phyloP scores from a whole-genome alignment of 139 green algal species.

The Desmodesmus armatus region DNA sequence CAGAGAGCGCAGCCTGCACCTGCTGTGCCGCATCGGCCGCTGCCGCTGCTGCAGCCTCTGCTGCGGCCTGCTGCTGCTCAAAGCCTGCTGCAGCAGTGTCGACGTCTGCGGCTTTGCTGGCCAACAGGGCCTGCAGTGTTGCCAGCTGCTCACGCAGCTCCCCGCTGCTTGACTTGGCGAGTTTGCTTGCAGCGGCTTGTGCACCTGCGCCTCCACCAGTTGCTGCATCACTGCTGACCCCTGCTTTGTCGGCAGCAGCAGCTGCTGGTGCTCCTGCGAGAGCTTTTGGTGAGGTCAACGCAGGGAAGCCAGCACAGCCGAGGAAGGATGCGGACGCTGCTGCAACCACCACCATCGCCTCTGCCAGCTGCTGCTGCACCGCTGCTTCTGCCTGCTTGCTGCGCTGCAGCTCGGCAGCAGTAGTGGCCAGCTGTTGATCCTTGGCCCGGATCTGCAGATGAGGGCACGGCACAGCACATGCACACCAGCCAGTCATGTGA shows the following conservation, averaged over 20 bases:
- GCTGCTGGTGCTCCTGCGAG: not conserved
- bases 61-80: conserved; percentile 9
- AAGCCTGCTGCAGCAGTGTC: not conserved
- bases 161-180: too few relatives aligned
- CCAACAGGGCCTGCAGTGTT: too few relatives aligned
- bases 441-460: conserved; percentile 28
- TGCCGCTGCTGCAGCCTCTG: conserved; percentile 4
- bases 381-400: conserved; percentile 12
- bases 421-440: not conserved
- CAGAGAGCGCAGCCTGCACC: not conserved
- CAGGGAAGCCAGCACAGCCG: not conserved
- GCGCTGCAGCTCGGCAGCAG: not conserved
- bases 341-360: conserved; percentile 11
- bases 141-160: too few relatives aligned
- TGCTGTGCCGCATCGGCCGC: not conserved
- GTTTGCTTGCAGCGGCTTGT: too few relatives aligned
- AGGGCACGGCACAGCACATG: not conserved
- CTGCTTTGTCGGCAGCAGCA: not conserved
- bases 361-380: conserved; percentile 17
- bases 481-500: not conserved
- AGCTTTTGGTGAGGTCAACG: too few relatives aligned
- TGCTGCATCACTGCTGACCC: too few relatives aligned
- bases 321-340: conserved; percentile 16
- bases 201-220: too few relatives aligned
- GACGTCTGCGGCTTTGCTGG: too few relatives aligned